phyloP scores from a whole-genome alignment of 345 rosid genomes.

The Eucalyptus coolabah region DNA sequence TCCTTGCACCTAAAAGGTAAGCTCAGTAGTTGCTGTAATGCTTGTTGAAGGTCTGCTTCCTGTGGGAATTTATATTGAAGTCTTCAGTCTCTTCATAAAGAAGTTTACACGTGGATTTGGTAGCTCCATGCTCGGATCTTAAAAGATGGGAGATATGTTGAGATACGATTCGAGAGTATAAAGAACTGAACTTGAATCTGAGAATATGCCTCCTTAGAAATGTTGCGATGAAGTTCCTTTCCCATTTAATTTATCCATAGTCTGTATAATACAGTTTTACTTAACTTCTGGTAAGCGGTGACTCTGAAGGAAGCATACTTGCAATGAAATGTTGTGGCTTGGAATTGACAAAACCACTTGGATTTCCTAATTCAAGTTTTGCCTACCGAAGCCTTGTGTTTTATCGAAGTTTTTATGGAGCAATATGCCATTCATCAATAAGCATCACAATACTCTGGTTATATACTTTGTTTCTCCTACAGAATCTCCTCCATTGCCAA shows the following conservation, averaged over 20 bases:
- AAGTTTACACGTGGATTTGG: not conserved
- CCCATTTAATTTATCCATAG: not conserved
- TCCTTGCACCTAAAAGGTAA: conserved; percentile 27
- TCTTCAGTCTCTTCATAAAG: not conserved
- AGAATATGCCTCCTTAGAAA: not conserved
- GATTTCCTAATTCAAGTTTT: not conserved
- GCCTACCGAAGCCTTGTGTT: not conserved
- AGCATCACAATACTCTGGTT: not conserved
- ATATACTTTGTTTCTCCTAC: not conserved
- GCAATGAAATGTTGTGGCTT: not conserved
- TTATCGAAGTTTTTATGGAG: not conserved
- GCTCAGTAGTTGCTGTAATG: not conserved
- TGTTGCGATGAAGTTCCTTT: not conserved
- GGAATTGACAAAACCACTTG: not conserved
- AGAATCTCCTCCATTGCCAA: conserved; percentile 49
- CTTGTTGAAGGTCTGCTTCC: conserved; percentile 32
- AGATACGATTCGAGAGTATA: not conserved
- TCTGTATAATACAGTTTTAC: conserved; percentile 1
- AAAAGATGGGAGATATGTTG: not conserved
- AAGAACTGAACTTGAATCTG: not conserved
- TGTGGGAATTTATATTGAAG: not conserved
- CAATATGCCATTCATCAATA: not conserved
- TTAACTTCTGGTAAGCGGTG: not conserved
- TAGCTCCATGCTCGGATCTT: not conserved
- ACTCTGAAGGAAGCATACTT: not conserved